Evolutionary conservation across 192 early-diverging fungal species (phyloP).

Genomic region (Linderina pennispora): DNA sequence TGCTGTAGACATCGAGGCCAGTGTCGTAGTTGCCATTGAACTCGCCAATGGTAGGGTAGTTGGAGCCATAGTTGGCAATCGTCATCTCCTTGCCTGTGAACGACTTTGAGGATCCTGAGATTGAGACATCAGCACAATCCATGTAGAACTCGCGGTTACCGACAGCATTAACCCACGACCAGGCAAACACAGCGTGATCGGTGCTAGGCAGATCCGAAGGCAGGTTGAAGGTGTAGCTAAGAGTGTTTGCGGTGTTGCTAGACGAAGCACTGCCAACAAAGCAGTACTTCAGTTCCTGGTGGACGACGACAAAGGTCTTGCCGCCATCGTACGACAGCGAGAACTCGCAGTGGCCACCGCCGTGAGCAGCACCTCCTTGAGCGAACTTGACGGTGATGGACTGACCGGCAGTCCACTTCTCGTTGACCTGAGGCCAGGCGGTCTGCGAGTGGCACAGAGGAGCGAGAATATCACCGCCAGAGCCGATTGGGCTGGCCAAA

Average conservation of each 20-base stretch:
- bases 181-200: slow-evolving; percentile 39
- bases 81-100: slow-evolving; percentile 39
- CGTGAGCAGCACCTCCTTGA: slow-evolving; percentile 26
- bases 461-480: neutral
- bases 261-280: slow-evolving; percentile 2
- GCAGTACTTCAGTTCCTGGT: slow-evolving; percentile 29
- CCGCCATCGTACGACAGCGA: slow-evolving; percentile 43
- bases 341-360: slow-evolving; percentile 50
- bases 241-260: slow-evolving; percentile 2
- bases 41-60: slow-evolving; percentile 43
- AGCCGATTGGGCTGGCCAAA: slow-evolving; percentile 32
- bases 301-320: slow-evolving; percentile 31
- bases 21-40: slow-evolving; percentile 23
- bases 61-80: slow-evolving; percentile 49
- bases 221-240: slow-evolving; percentile 12
- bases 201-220: slow-evolving; percentile 25
- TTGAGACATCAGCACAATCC: slow-evolving; percentile 53
- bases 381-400: slow-evolving; percentile 26
- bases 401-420: slow-evolving; percentile 34
- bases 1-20: slow-evolving; percentile 12
- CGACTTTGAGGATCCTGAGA: slow-evolving; percentile 6
- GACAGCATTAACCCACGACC: slow-evolving; percentile 64
- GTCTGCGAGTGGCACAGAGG: slow-evolving; percentile 33
- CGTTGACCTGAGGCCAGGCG: slow-evolving; percentile 5
- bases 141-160: slow-evolving; percentile 65